These are phyloP conservation scores for Macrolepiota dolichaula DNA, from an alignment of 768 basidiomycete genomes.

Conservation along the genomic window DNA sequence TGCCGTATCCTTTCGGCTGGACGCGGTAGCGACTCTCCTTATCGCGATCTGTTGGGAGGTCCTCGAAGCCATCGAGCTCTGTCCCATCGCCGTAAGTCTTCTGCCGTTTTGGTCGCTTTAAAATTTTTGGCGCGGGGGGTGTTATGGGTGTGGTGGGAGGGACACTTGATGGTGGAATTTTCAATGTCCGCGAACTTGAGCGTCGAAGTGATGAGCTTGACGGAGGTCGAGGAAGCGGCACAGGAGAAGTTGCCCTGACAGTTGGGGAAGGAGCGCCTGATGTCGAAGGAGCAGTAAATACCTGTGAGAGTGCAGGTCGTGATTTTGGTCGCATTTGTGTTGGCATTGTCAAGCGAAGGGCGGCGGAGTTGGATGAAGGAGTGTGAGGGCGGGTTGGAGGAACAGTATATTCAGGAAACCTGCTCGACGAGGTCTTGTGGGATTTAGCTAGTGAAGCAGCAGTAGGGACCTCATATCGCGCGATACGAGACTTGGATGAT, in stretches of 20 bases:
- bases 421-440: slow-evolving; percentile 62
- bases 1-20: slow-evolving; percentile 64
- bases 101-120: slow-evolving; percentile 75
- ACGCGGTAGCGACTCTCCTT: slow-evolving; percentile 75
- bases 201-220: slow-evolving; percentile 46
- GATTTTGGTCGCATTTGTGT: slow-evolving; percentile 74
- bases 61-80: slow-evolving; percentile 85
- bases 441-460: slow-evolving; percentile 78
- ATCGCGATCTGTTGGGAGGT: slow-evolving; percentile 82
- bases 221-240: slow-evolving; percentile 51
- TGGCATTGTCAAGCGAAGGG: slow-evolving; percentile 84
- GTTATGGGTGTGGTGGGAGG: slow-evolving; percentile 30
- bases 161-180: slow-evolving; percentile 3
- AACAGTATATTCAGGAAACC: slow-evolving; percentile 63
- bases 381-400: slow-evolving; percentile 81
- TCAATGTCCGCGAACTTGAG: slow-evolving; percentile 19
- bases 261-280: slow-evolving; percentile 30
- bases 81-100: slow-evolving; percentile 84
- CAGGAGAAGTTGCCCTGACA: slow-evolving; percentile 54
- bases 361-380: slow-evolving; percentile 73
- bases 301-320: slow-evolving; percentile 70
- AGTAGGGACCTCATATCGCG: slow-evolving; percentile 75
- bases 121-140: slow-evolving; percentile 53
- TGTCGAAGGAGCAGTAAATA: slow-evolving; percentile 55
- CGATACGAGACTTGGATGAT: slow-evolving; percentile 23